Evolutionary conservation across 2,329 filamentous ascomycete genomes (phyloP).

Genomic region (Botrytis medusae): DNA sequence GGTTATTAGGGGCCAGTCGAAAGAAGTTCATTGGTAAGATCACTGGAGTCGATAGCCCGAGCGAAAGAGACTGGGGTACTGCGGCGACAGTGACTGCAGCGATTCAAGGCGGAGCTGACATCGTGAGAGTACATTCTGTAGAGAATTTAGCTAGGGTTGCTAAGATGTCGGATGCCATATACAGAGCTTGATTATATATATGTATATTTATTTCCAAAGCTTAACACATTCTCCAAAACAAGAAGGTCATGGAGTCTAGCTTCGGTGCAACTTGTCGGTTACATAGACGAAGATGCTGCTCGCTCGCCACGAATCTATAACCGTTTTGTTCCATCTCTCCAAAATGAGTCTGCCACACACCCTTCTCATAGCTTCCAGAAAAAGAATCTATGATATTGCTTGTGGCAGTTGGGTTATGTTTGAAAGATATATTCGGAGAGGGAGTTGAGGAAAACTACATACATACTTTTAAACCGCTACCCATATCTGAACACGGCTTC

Average conservation of each 20-base stretch:
- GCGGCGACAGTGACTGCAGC: conserved; percentile 85
- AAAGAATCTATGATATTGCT: neutral
- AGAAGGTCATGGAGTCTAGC: neutral
- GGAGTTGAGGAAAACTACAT: neutral
- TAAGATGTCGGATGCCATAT: conserved; percentile 91
- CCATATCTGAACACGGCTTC: neutral
- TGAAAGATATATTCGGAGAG: neutral
- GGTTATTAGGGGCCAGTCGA: conserved; percentile 84
- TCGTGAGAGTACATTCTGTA: conserved; percentile 91
- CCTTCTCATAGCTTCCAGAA: neutral
- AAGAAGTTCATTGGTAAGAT: conserved; percentile 86
- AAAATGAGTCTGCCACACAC: neutral
- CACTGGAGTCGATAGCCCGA: conserved; percentile 71
- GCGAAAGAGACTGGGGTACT: conserved; percentile 77
- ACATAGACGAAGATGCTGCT: neutral
- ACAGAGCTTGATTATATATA: conserved; percentile 48
- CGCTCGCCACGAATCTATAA: neutral
- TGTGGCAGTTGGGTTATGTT: neutral
- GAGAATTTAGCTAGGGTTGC: conserved; percentile 80
- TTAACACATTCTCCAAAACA: too few relatives aligned
- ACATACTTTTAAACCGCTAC: neutral
- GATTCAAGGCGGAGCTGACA: conserved; percentile 82
- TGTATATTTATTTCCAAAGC: neutral
- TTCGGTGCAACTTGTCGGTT: neutral
- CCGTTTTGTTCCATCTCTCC: neutral